Percentiles rank a stretch among this genome's conserved stretches.
Evolutionary conservation across 2,329 filamentous ascomycete genomes (phyloP).

Genomic region (Fusarium gaditjirri): DNA sequence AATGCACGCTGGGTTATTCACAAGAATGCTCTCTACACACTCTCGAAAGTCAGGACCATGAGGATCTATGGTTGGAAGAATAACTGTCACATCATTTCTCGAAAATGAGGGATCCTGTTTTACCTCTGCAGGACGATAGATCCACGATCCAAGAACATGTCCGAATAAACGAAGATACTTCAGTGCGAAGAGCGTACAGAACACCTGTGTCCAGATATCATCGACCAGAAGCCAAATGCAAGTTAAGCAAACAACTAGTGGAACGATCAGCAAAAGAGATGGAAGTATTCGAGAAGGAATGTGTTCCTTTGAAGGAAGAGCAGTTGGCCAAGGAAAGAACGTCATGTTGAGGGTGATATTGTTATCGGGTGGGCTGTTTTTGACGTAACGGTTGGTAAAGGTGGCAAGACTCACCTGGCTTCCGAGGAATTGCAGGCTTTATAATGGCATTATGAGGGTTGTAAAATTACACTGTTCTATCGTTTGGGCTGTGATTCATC

Average conservation of each 20-base stretch:
- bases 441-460: background rate
- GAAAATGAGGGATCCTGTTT: slow-evolving; percentile 46
- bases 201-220: slow-evolving; percentile 30
- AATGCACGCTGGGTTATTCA: slow-evolving; percentile 52
- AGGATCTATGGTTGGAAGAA: slow-evolving; percentile 63
- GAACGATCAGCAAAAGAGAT: background rate
- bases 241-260: background rate
- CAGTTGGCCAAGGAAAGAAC: background rate
- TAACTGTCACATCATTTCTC: slow-evolving; percentile 58
- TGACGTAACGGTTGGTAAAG: background rate
- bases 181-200: slow-evolving; percentile 47
- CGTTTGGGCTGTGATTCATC: background rate
- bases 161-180: slow-evolving; percentile 59
- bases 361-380: background rate
- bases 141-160: slow-evolving; percentile 53
- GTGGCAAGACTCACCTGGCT: background rate
- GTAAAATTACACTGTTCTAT: background rate
- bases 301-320: background rate
- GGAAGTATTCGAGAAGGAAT: slow-evolving; percentile 4
- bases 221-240: slow-evolving; percentile 25
- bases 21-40: slow-evolving; percentile 54
- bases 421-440: background rate
- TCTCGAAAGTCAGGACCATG: slow-evolving; percentile 52
- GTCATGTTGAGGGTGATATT: background rate
- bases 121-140: slow-evolving; percentile 51